These are phyloP conservation scores for Chaetomium olivaceum DNA, from an alignment of 2,329 filamentous ascomycete genomes.

Conservation along the genomic window DNA sequence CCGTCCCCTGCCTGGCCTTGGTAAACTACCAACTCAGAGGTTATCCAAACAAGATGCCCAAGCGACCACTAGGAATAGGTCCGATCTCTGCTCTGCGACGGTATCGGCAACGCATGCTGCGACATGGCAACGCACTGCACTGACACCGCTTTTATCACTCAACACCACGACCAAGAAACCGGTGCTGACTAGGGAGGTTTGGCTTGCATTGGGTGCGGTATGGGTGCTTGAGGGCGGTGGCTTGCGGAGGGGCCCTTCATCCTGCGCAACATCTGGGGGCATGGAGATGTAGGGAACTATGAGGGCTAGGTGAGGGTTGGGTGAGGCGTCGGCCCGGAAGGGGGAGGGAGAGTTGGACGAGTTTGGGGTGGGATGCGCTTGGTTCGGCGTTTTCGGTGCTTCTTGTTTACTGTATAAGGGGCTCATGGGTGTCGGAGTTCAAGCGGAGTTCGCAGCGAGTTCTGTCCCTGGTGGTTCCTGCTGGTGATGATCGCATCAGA, in stretches of 20 bases:
- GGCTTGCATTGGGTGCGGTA: too few species aligned
- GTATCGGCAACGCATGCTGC: slow-evolving; percentile 47
- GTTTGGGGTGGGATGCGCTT: background rate
- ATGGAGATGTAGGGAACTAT: slow-evolving; percentile 44
- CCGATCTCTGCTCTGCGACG: slow-evolving; percentile 49
- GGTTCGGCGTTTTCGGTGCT: slow-evolving; percentile 12
- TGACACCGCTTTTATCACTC: slow-evolving; percentile 46
- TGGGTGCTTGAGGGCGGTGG: too few species aligned
- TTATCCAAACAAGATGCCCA: background rate
- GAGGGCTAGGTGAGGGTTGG: slow-evolving; percentile 41
- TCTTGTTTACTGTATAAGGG: background rate
- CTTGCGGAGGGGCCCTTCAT: slow-evolving; percentile 15
- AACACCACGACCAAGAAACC: slow-evolving; percentile 43
- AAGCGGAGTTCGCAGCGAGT: background rate
- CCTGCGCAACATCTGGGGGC: slow-evolving; percentile 35
- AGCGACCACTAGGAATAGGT: slow-evolving; percentile 35
- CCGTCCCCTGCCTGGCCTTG: background rate
- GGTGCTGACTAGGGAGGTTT: slow-evolving; percentile 49
- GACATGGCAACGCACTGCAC: slow-evolving; percentile 45
- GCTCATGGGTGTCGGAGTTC: background rate
- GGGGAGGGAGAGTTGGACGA: slow-evolving; percentile 19
- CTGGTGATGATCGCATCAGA: too few species aligned
- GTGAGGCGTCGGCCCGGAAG: too few species aligned
- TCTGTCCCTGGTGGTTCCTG: background rate
- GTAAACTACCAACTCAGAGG: background rate